Base-by-base conservation (phyloP, 768 basidiomycete species). In the Suillus weaverae region DNA sequence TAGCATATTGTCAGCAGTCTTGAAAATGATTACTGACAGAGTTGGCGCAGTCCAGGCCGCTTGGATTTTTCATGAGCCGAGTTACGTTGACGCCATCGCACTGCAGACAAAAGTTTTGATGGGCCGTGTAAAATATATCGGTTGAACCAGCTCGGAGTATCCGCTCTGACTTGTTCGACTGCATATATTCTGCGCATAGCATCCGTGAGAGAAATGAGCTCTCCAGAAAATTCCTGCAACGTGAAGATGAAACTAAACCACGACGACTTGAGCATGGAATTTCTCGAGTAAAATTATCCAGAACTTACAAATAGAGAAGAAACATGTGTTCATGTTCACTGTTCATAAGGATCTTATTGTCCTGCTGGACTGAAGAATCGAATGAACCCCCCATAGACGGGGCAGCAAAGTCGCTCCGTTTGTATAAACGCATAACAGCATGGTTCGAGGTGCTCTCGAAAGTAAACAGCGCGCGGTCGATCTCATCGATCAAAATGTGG, bases 161-260 rank as follows among this genome's bases (percentile, higher is more conserved):
- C 71, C 0, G 74, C 71, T 51, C 79, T 77, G 32, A 81, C 80
- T 62, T 85, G 81, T 72, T 94, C 90, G 44, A 87, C 84, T 62
- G 79, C 83, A 62, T 91, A 89, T 54, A 98, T 89, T 63, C 89
- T 83, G 60, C 87, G 83, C 83, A 98, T 92, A 9, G 92, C 89
- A 72, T 95, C 92, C 0, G 93, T 84, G 13, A 99, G 85, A 22
- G 86, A 87, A 38, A 90, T 81, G 60, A 97, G 76, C 75, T 99
- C 97, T 64, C 85, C 81, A 9, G 93, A 86, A 73, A 98, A 98
- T 73, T 99, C 97, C 77, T 99, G 95, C 51, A 98, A 75, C 0
- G 95, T 97, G 77, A 98, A 99, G 68, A 97, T 91, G 77, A 97
- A 98, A 80, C 95, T 97, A 67, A 32, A 56, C 33, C 22, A 22